A percentile compares a stretch with the other conserved stretches of the same genome.
Conservation (phyloP, 306 rosid species). For the Cajanus cajan region DNA sequence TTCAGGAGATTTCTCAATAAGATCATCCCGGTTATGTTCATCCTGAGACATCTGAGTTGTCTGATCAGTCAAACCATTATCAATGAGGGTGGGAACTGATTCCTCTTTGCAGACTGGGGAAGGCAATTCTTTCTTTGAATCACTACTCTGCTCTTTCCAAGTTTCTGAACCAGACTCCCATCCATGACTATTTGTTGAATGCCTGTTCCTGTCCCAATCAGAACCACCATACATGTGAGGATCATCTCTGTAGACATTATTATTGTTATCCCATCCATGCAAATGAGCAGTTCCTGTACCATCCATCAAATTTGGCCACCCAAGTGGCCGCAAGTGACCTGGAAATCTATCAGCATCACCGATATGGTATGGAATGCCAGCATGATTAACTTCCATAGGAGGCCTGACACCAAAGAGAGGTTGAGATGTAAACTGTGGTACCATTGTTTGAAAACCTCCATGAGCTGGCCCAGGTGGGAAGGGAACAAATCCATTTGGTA, state of each 20-base stretch:
- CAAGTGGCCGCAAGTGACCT: slow-evolving; percentile 84
- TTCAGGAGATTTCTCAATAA: slow-evolving; percentile 55
- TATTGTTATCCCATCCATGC: slow-evolving; percentile 92
- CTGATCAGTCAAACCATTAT: slow-evolving; percentile 53
- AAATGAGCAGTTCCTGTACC: slow-evolving; percentile 87
- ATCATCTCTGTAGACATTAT: slow-evolving; percentile 78
- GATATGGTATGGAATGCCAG: slow-evolving; percentile 85
- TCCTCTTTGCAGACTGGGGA: slow-evolving; percentile 72
- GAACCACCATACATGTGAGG: slow-evolving; percentile 71
- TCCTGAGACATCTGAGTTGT: slow-evolving; percentile 50
- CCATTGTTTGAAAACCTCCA: slow-evolving; percentile 84
- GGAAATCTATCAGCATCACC: slow-evolving; percentile 90
- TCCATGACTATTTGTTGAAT: slow-evolving; percentile 67
- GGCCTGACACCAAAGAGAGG: slow-evolving; percentile 86
- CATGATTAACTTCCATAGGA: slow-evolving; percentile 74
- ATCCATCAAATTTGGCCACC: slow-evolving; percentile 92
- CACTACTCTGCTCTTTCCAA: slow-evolving; percentile 85
- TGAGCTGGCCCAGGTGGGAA: slow-evolving; percentile 91
- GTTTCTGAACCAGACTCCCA: slow-evolving; percentile 86
- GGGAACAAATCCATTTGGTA: slow-evolving; percentile 89
- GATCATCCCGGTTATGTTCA: slow-evolving; percentile 48
- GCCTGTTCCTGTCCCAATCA: slow-evolving; percentile 94
- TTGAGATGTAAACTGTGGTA: slow-evolving; percentile 86
- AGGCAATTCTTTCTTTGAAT: slow-evolving; percentile 69
- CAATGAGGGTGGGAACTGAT: slow-evolving; percentile 44